A percentile compares a stretch with the other conserved stretches of the same genome.
phyloP scores from a whole-genome alignment of 257 asterid genomes.

The Solanum rostratum region DNA sequence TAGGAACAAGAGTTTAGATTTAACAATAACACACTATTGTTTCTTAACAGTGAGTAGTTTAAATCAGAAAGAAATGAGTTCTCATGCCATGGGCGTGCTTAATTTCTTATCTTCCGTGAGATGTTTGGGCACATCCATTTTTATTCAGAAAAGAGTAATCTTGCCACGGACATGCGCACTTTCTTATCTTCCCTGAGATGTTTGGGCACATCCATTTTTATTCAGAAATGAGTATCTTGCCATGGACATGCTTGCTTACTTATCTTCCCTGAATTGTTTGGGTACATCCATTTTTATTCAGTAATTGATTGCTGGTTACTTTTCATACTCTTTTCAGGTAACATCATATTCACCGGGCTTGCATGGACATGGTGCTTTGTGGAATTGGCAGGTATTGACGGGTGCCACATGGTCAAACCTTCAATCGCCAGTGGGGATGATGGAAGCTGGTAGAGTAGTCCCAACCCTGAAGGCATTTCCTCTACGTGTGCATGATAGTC shows the following conservation, averaged over 20 bases:
- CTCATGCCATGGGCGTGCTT: background rate
- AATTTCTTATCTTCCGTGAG: background rate
- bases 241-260: background rate
- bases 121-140: background rate
- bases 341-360: slow-evolving; percentile 91
- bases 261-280: background rate
- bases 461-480: slow-evolving; percentile 80
- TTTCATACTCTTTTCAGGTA: slow-evolving; percentile 36
- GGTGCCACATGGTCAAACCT: slow-evolving; percentile 96
- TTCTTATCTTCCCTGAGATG: background rate
- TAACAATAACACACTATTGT: background rate
- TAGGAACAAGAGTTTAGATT: background rate
- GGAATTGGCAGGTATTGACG: slow-evolving; percentile 90
- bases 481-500: slow-evolving; percentile 61
- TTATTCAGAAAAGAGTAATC: background rate
- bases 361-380: slow-evolving; percentile 74
- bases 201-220: background rate
- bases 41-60: background rate
- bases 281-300: background rate
- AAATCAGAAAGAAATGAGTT: background rate
- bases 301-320: background rate
- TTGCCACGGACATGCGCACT: background rate
- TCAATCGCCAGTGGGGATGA: slow-evolving; percentile 77
- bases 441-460: slow-evolving; percentile 49
- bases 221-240: background rate